Evolutionary conservation across 2,329 filamentous ascomycete genomes (phyloP), one percentile per base, ranked within the genome.

Genomic region (Bertia moriformis): DNA sequence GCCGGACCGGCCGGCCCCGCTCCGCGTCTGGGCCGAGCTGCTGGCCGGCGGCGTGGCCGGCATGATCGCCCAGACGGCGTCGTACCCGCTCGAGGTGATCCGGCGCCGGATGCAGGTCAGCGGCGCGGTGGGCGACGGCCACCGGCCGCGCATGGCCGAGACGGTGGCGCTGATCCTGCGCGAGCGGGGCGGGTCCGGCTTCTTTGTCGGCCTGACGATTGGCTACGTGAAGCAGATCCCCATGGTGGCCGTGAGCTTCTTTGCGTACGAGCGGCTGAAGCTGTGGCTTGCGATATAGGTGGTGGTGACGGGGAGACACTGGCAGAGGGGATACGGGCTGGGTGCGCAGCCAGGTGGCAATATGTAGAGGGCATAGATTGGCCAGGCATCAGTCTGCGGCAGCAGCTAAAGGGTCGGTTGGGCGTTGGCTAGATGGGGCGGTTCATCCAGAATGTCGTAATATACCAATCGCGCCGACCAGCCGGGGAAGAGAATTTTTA

Each of bases 171-270:
- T 77, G 53, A 91, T 98, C 45, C 77, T 77, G 48, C 63, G 69
- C 37, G 86, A 95, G 60, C 71, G 69, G 41, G 91, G 91, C 0
- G 59, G 79, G 42, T 68, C 71, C 38, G 91, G 91, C 0, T 96
- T 94, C 63, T 98, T 86, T 58, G 80, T 96, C 10, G 91, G 91
- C 0, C 61, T 98, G 55, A 85, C 83, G 1, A 95, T 98, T 58
- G 91, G 91, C 4, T 98, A 96, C 58, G 73, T 87, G 52, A 98
- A 98, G 64, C 75, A 96, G 39, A 69, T 95, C 44, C 91, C 91
- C 3, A 82, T 98, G 84, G 77, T 64, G 19, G 91, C 91, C 12
- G 66, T 73, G 40, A 69, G 66, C 47, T 80, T 80, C 52, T 80
- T 73, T 51, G 74, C 73, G n/a, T 80, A 80, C 49, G 75, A 80